Base-by-base conservation (phyloP, 768 basidiomycete genomes). In the Tricholoma furcatifolium region DNA sequence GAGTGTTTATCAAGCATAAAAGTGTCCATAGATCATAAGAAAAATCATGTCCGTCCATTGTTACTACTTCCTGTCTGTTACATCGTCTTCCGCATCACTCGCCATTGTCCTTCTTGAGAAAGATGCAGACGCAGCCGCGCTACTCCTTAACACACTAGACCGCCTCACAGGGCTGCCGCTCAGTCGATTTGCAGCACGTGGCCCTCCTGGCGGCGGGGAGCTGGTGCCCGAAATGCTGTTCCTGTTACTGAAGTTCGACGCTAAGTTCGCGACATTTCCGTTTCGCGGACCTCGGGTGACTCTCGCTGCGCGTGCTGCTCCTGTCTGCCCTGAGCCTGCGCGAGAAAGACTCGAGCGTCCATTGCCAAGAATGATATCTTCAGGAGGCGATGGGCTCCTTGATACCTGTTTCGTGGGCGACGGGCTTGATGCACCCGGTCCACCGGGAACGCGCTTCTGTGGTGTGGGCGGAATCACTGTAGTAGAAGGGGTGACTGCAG, bases 21-120 rank as follows among this genome's bases (percentile, higher is more conserved):
- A 6, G 35, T n/a, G 45, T 49, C 20, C 47, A 58, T 55, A 51
- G 41, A 55, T 58, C 50, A 51, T 48, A 49, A 34, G 38, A 9
- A 17, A 12, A 34, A 24, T 32, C 27, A 15, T 6, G 3, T 23
- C 20, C 2, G 23, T 34, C 31, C 39, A 27, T 15, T 40, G 14
- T 51, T 55, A 64, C 42, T 55, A 64, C 42, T 60, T 62, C 55
- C 32, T 65, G 4, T 62, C 78, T 21, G 87, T 74, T 52, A 87
- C 71, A 58, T 87, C 81, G 56, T 91, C 90, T 65, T 92, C 90
- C 32, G 88, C 88, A 62, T 91, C 89, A 63, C 87, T 88, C 38
- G 85, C 87, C 85, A 88, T 87, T 44, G 88, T 90, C 66, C 88
- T 79, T 63, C 88, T 79, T 48, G 87, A 84, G 50, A 85, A 76